phyloP scores from a whole-genome alignment of 1,139 yeast genomes.

The Arxiozyma bovina region DNA sequence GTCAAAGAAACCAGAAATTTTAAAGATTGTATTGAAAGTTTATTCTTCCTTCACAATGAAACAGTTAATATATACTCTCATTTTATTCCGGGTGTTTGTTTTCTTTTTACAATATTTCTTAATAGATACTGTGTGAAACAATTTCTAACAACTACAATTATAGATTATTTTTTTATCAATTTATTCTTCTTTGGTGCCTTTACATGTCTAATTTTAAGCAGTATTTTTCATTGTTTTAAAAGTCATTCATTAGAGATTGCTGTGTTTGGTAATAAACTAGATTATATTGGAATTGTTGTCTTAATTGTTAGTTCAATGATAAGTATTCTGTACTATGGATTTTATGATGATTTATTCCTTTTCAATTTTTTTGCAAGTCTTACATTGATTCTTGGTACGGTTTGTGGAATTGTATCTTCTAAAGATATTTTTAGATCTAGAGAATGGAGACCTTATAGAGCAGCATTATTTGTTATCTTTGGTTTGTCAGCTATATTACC shows the following conservation, averaged over 20 bases:
- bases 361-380: slow-evolving; percentile 40
- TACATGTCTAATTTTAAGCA: slow-evolving; percentile 61
- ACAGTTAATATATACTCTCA: slow-evolving; percentile 78
- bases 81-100: slow-evolving; percentile 52
- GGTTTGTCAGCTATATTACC: slow-evolving; percentile 78
- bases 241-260: slow-evolving; percentile 60
- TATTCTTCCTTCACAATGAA: slow-evolving; percentile 74
- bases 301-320: slow-evolving; percentile 68
- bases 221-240: slow-evolving; percentile 68
- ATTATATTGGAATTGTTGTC: slow-evolving; percentile 77
- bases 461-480: slow-evolving; percentile 68
- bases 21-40: slow-evolving; percentile 43
- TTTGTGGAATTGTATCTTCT: slow-evolving; percentile 59
- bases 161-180: slow-evolving; percentile 38
- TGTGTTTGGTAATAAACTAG: slow-evolving; percentile 67
- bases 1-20: slow-evolving; percentile 60
- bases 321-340: slow-evolving; percentile 62
- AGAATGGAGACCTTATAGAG: slow-evolving; percentile 67
- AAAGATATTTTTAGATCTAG: slow-evolving; percentile 58
- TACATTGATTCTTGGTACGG: slow-evolving; percentile 47
- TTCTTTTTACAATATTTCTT: slow-evolving; percentile 29
- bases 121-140: slow-evolving; percentile 30
- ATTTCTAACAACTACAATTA: slow-evolving; percentile 39
- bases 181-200: slow-evolving; percentile 45
- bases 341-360: slow-evolving; percentile 40